Evolutionary conservation across 371 early-diverging fungal species (phyloP).

Genomic region (Mortierella sp.): DNA sequence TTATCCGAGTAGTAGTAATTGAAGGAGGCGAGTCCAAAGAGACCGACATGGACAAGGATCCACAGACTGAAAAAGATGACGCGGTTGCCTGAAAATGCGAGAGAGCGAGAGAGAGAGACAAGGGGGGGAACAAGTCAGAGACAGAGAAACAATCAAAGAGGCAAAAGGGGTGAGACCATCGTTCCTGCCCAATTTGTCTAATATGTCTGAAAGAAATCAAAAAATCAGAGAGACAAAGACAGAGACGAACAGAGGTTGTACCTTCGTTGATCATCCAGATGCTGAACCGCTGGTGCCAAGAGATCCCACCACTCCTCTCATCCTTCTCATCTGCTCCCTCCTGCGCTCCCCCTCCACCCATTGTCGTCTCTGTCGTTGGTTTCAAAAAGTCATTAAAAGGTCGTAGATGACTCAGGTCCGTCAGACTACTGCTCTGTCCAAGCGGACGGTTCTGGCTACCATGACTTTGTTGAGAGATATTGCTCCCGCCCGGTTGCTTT

Average conservation of each 20-base stretch:
- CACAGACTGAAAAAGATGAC: conserved; percentile 59
- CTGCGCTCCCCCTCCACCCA: no score
- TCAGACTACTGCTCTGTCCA: neutral
- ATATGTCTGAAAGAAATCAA: neutral
- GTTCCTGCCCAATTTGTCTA: neutral
- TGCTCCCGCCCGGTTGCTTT: no score
- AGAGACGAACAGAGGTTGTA: conserved; percentile 3
- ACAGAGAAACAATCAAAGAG: neutral
- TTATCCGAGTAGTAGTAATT: conserved; percentile 61
- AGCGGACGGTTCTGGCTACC: no score
- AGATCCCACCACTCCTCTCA: conserved; percentile 9
- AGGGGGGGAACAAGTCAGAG: neutral
- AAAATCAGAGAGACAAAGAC: neutral
- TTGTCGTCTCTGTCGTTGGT: no score
- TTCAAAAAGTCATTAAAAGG: neutral
- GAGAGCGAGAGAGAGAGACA: neutral
- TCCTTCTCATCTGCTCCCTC: conserved; percentile 3
- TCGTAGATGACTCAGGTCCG: conserved; percentile 12
- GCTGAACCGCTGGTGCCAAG: conserved; percentile 30
- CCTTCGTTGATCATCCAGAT: conserved; percentile 58
- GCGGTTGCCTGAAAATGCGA: conserved; percentile 32
- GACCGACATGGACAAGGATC: conserved; percentile 58
- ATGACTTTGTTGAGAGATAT: no score
- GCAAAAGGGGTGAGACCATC: neutral
- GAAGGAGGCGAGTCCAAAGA: conserved; percentile 60